These are phyloP conservation scores for Juglanconis juglandina DNA, from an alignment of 2,329 filamentous ascomycete species.

Conservation along the genomic window DNA sequence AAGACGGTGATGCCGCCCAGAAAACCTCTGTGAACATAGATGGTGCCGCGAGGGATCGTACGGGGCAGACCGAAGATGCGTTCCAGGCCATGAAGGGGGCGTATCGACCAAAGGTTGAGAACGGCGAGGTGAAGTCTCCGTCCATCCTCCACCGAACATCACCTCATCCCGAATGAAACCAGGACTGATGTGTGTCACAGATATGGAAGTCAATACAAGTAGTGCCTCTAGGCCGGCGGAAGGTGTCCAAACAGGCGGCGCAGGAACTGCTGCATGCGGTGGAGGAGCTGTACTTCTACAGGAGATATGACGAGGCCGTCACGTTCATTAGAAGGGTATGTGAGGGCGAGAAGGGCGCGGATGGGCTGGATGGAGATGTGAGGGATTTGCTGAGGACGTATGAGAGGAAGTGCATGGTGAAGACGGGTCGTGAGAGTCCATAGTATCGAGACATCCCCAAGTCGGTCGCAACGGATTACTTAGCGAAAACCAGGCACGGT, in stretches of 20 bases:
- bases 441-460: neutral
- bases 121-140: constrained; percentile 45
- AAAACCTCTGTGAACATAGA: neutral
- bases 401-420: constrained; percentile 37
- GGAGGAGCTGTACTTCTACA: constrained; percentile 56
- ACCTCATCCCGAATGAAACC: too few relatives aligned
- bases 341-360: constrained; percentile 23
- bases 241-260: constrained; percentile 42
- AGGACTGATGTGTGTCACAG: constrained; percentile 27
- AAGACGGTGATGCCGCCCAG: constrained; percentile 20
- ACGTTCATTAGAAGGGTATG: constrained; percentile 37
- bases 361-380: constrained; percentile 43
- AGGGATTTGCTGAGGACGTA: constrained; percentile 39
- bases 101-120: constrained; percentile 50
- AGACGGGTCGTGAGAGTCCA: constrained; percentile 2
- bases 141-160: neutral
- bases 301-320: constrained; percentile 43
- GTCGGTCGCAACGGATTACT: too few relatives aligned
- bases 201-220: constrained; percentile 41
- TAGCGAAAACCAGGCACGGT: too few relatives aligned
- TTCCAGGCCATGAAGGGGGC: constrained; percentile 43
- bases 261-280: constrained; percentile 54
- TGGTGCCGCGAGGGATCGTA: constrained; percentile 23
- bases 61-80: constrained; percentile 45
- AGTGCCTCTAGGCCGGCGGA: constrained; percentile 35